Evolutionary conservation across 140 eudicot genomes (phyloP).

Genomic region (Stevia rebaudiana): DNA sequence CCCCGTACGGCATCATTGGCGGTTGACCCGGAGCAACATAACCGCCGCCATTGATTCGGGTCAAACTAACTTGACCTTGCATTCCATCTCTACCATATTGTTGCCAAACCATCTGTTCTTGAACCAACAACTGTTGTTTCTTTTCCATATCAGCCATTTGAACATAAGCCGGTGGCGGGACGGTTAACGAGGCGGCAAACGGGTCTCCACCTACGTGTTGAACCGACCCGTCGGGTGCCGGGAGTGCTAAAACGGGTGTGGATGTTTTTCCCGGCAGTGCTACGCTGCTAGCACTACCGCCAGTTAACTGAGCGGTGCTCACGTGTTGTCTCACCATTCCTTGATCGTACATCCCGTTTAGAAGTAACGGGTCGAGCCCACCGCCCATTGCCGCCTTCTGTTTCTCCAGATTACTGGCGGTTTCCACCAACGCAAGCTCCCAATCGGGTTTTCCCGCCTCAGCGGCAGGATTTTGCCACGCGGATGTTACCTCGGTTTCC

Average conservation of each 20-base stretch:
- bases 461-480: slow-evolving; percentile 63
- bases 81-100: slow-evolving; percentile 64
- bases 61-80: slow-evolving; percentile 63
- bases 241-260: slow-evolving; percentile 66
- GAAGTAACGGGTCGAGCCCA: slow-evolving; percentile 61
- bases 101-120: slow-evolving; percentile 78
- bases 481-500: slow-evolving; percentile 51
- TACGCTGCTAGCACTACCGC: slow-evolving; percentile 69
- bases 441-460: slow-evolving; percentile 67
- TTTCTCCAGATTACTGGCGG: slow-evolving; percentile 54
- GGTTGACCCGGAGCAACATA: slow-evolving; percentile 47
- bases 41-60: slow-evolving; percentile 43
- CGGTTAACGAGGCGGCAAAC: slow-evolving; percentile 60
- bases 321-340: slow-evolving; percentile 61
- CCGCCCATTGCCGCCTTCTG: slow-evolving; percentile 58
- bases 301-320: slow-evolving; percentile 36
- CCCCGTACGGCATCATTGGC: slow-evolving; percentile 72
- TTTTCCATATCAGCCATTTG: slow-evolving; percentile 77
- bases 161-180: slow-evolving; percentile 77
- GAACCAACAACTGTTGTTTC: slow-evolving; percentile 60
- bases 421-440: slow-evolving; percentile 74
- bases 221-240: slow-evolving; percentile 63
- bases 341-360: slow-evolving; percentile 71
- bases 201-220: slow-evolving; percentile 64
- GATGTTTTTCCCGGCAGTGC: slow-evolving; percentile 43